phyloP scores from a whole-genome alignment of 2,329 filamentous ascomycete genomes.

The Ophiostoma australiae region DNA sequence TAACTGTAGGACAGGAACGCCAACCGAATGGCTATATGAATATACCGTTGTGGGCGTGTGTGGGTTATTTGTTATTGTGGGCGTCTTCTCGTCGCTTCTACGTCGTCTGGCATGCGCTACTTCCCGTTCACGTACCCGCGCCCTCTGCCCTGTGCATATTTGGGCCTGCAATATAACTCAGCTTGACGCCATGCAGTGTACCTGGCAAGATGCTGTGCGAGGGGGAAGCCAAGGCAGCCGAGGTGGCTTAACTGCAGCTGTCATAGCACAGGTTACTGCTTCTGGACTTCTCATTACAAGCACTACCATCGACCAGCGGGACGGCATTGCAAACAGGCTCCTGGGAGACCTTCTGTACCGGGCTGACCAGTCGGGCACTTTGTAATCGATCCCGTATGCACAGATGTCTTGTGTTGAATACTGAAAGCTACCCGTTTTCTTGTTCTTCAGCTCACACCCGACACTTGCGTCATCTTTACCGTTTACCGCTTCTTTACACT shows the following conservation, averaged over 20 bases:
- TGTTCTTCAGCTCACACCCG: neutral
- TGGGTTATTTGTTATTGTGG: neutral
- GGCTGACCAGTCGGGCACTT: neutral
- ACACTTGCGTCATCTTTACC: neutral
- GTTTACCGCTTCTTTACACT: neutral
- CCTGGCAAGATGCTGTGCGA: slow-evolving; percentile 11
- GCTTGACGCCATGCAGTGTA: slow-evolving; percentile 6
- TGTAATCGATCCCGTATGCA: neutral
- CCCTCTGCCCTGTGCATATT: slow-evolving; percentile 4
- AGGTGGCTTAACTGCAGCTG: neutral
- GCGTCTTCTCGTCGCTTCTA: neutral
- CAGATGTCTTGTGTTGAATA: neutral
- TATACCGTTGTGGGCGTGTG: neutral
- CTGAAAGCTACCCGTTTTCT: neutral
- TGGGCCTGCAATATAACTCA: neutral
- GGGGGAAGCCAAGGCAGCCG: neutral
- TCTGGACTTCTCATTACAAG: neutral
- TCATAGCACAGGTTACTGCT: neutral
- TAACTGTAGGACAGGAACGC: neutral
- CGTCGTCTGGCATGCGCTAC: neutral
- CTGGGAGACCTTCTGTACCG: neutral
- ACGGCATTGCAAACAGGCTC: neutral
- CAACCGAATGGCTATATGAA: neutral
- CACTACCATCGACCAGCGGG: neutral
- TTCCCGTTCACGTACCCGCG: neutral